Evolutionary conservation across 257 asterid genomes (phyloP).

Genomic region (Cruciata laevipes): DNA sequence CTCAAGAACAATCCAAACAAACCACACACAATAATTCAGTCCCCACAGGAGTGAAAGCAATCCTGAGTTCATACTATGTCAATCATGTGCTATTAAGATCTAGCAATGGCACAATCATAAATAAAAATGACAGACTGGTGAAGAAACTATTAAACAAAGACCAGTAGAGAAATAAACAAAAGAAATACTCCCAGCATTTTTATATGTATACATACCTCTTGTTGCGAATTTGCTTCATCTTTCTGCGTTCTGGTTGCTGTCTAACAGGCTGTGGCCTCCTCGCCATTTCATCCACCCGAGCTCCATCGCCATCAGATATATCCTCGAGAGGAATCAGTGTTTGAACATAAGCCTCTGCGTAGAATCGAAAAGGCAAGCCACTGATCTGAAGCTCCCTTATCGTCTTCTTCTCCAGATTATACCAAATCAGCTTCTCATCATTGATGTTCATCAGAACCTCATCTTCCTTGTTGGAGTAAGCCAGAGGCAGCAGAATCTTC

Average conservation of each 20-base stretch:
- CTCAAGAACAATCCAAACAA: not conserved
- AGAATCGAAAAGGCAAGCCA: conserved; percentile 22
- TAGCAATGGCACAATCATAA: not conserved
- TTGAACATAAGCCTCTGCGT: conserved; percentile 27
- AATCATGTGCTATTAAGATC: not conserved
- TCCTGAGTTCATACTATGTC: not conserved
- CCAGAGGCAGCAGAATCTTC: conserved; percentile 23
- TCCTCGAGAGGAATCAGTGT: conserved; percentile 29
- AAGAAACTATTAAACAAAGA: conserved; percentile 4
- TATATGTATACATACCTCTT: conserved; percentile 25
- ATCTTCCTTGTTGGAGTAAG: conserved; percentile 27
- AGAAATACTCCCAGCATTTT: not conserved
- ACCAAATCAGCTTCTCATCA: conserved; percentile 31
- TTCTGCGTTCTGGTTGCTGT: conserved; percentile 16
- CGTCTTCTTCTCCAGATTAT: conserved; percentile 20
- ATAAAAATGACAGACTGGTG: not conserved
- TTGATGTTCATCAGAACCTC: conserved; percentile 34
- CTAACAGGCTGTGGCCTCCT: conserved; percentile 16
- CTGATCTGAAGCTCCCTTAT: conserved; percentile 13
- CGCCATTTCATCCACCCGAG: conserved; percentile 9
- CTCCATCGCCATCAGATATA: not conserved
- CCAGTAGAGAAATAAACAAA: conserved; percentile 4
- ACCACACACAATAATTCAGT: not conserved
- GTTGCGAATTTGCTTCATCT: conserved; percentile 16
- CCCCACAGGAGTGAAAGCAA: not conserved